Conservation (phyloP, 495 filamentous ascomycete genomes). For the Neohortaea acidophila region DNA sequence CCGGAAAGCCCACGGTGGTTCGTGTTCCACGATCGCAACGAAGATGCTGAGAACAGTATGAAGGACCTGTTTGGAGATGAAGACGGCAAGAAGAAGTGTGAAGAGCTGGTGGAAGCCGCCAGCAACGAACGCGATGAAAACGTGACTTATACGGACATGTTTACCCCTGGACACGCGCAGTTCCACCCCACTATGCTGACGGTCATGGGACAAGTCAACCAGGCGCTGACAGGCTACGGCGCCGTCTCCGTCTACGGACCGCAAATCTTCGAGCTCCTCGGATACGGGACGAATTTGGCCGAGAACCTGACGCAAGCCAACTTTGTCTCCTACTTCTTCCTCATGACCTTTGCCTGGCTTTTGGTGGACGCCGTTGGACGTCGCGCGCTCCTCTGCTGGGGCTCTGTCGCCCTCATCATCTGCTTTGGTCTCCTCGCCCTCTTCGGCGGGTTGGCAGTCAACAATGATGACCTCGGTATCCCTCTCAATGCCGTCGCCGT, state of each 20-base stretch:
- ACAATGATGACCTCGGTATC: conserved; percentile 23
- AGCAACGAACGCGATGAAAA: conserved; percentile 30
- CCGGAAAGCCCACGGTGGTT: conserved; percentile 42
- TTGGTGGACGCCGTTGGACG: conserved; percentile 38
- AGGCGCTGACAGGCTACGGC: conserved; percentile 41
- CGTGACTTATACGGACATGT: conserved; percentile 37
- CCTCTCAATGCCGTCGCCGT: conserved; percentile 30
- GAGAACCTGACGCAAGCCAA: conserved; percentile 40
- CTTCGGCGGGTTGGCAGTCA: conserved; percentile 30
- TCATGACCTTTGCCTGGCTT: conserved; percentile 40
- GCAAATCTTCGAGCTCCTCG: conserved; percentile 41
- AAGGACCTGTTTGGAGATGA: conserved; percentile 32
- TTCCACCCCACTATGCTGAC: conserved; percentile 41
- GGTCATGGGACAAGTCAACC: conserved; percentile 43
- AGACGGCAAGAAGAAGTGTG: conserved; percentile 30
- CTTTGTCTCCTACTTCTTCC: conserved; percentile 39
- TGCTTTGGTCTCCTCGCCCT: conserved; percentile 35
- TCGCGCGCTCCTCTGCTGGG: conserved; percentile 36
- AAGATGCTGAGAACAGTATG: conserved; percentile 32
- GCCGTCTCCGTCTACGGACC: conserved; percentile 44
- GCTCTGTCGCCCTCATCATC: conserved; percentile 29
- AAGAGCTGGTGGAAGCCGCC: conserved; percentile 32
- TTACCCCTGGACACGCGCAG: conserved; percentile 27
- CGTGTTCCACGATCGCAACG: conserved; percentile 29
- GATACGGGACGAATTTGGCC: conserved; percentile 29